These are phyloP conservation scores for Plasmodium gonderi DNA, from an alignment of 169 alveolate genomes.

Conservation along the genomic window DNA sequence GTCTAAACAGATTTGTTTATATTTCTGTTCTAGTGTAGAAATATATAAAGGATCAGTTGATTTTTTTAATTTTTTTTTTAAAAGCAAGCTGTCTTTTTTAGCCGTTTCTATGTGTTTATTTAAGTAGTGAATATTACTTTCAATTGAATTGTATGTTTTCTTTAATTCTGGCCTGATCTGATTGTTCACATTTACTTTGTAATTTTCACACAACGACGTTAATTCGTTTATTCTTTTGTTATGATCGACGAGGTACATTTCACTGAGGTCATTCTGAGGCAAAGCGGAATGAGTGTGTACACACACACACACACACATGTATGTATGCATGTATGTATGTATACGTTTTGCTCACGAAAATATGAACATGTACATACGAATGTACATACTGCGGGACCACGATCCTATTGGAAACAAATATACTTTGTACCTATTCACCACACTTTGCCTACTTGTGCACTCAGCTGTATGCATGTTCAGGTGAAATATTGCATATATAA, in stretches of 20 bases:
- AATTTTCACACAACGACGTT: slow-evolving; percentile 1
- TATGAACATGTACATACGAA: neutral
- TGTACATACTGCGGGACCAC: too few species aligned
- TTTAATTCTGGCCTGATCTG: slow-evolving; percentile 39
- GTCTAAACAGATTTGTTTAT: slow-evolving; percentile 45
- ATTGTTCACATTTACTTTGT: slow-evolving; percentile 13
- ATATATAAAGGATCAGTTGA: slow-evolving; percentile 41
- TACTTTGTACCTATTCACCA: neutral
- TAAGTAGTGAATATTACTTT: slow-evolving; percentile 46
- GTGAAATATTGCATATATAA: neutral
- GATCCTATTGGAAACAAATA: too few species aligned
- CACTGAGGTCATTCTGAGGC: neutral
- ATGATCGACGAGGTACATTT: neutral
- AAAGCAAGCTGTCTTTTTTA: slow-evolving; percentile 34
- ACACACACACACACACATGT: neutral
- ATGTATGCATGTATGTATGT: slow-evolving; percentile 4
- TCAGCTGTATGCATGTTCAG: neutral
- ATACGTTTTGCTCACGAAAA: neutral
- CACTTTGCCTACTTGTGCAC: neutral
- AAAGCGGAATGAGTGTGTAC: neutral
- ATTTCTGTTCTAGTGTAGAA: slow-evolving; percentile 47
- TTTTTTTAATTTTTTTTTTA: slow-evolving; percentile 49
- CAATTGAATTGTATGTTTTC: slow-evolving; percentile 52
- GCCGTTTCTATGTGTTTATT: slow-evolving; percentile 61
- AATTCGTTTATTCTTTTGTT: slow-evolving; percentile 24